phyloP scores from a whole-genome alignment of 345 rosid species.

The Gossypium australe region DNA sequence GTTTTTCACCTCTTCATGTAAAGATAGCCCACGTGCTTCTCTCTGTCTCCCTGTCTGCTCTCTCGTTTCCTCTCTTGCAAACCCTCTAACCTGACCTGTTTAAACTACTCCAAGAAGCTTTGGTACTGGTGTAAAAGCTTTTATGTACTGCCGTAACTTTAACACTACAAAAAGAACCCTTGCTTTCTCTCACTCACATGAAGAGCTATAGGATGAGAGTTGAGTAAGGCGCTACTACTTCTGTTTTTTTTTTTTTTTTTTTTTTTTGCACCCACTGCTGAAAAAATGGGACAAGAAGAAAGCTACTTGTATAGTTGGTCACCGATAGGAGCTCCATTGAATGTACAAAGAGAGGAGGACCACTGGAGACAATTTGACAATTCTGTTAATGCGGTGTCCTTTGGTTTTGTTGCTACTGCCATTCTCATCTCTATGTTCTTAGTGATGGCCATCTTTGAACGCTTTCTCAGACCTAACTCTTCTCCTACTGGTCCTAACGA shows the following conservation, averaged over 20 bases:
- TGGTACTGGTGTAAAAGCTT: slow-evolving; percentile 16
- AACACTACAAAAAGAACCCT: not conserved
- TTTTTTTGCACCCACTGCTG: not conserved
- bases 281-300: slow-evolving; percentile 24
- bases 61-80: slow-evolving; percentile 8
- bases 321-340: slow-evolving; percentile 66
- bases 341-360: slow-evolving; percentile 41
- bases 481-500: slow-evolving; percentile 18
- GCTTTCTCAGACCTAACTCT: slow-evolving; percentile 63
- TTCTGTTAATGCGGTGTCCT: slow-evolving; percentile 82
- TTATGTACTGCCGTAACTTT: slow-evolving; percentile 20
- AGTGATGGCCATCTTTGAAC: slow-evolving; percentile 88
- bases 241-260: not conserved
- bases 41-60: not conserved
- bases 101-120: slow-evolving; percentile 14
- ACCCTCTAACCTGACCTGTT: slow-evolving; percentile 8
- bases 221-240: slow-evolving; percentile 6
- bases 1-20: slow-evolving; percentile 14
- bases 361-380: slow-evolving; percentile 59
- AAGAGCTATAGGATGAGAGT: slow-evolving; percentile 23
- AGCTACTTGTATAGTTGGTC: slow-evolving; percentile 38
- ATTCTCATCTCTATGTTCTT: slow-evolving; percentile 95
- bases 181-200: not conserved
- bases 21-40: slow-evolving; percentile 20
- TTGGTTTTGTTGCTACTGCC: slow-evolving; percentile 96